phyloP scores from a whole-genome alignment of 1,139 yeast genomes.

The Candida smagusa region DNA sequence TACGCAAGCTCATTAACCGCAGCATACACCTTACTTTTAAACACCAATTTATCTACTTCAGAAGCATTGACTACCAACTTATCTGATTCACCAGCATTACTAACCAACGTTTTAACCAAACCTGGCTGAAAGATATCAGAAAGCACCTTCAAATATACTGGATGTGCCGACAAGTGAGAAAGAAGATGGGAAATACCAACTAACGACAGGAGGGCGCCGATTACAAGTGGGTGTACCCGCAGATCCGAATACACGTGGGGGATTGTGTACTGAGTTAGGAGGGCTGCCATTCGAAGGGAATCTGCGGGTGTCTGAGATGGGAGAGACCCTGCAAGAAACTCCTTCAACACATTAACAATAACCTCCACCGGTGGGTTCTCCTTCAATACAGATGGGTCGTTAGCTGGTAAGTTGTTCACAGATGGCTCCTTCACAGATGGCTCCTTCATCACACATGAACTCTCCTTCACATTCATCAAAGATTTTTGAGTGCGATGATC shows the following conservation, averaged over 20 bases:
- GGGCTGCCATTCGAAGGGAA: slow-evolving; percentile 14
- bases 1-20: slow-evolving; percentile 22
- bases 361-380: slow-evolving; percentile 18
- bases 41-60: slow-evolving; percentile 38
- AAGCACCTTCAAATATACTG: slow-evolving; percentile 11
- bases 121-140: slow-evolving; percentile 17
- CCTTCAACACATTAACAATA: slow-evolving; percentile 12
- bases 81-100: slow-evolving; percentile 20
- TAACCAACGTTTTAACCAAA: slow-evolving; percentile 15
- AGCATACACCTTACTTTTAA: slow-evolving; percentile 30
- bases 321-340: slow-evolving; percentile 1
- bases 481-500: too few species aligned
- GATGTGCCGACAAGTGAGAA: slow-evolving; percentile 7
- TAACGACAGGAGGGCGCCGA: slow-evolving; percentile 18
- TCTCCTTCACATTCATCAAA: too few species aligned
- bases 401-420: too few species aligned
- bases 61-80: slow-evolving; percentile 14
- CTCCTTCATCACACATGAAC: slow-evolving; percentile 14
- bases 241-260: slow-evolving; percentile 20
- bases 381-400: slow-evolving; percentile 15
- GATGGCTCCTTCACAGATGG: too few species aligned
- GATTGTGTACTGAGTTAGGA: slow-evolving; percentile 30
- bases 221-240: slow-evolving; percentile 5
- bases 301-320: too few species aligned
- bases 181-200: slow-evolving; percentile 31